A percentile compares a stretch with the other conserved stretches of the same genome.
These are phyloP conservation scores for Ettlia oleoabundans DNA, from an alignment of 139 green algal genomes.

Conservation along the genomic window DNA sequence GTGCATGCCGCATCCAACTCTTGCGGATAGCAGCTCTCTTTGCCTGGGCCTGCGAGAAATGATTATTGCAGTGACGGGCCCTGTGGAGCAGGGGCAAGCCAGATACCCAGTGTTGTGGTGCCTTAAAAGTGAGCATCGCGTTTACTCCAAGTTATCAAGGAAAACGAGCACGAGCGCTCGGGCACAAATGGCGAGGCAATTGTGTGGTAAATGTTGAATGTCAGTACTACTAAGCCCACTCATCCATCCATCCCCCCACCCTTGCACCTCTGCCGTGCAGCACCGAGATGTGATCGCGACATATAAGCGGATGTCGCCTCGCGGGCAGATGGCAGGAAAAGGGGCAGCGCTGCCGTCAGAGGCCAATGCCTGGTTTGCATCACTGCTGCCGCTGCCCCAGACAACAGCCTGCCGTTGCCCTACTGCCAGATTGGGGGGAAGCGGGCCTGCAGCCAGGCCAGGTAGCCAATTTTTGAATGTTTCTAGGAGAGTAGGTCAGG, in stretches of 20 bases:
- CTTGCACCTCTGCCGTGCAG: slow-evolving; percentile 23
- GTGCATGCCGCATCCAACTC: slow-evolving; percentile 32
- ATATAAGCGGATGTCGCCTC: slow-evolving; percentile 34
- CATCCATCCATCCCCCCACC: background rate
- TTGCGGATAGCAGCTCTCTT: slow-evolving; percentile 39
- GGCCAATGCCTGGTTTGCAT: background rate
- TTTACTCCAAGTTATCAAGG: no score
- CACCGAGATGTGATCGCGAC: slow-evolving; percentile 41
- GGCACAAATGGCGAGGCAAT: background rate
- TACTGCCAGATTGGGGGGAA: background rate
- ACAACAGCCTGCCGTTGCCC: background rate
- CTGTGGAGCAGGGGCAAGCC: background rate
- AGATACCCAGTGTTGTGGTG: no score
- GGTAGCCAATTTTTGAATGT: no score
- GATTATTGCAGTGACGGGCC: background rate
- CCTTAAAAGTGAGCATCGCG: no score
- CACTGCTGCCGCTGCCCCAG: background rate
- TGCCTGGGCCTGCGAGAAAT: slow-evolving; percentile 16
- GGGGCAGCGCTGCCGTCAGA: background rate
- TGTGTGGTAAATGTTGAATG: no score
- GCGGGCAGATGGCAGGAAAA: slow-evolving; percentile 22
- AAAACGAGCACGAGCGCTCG: no score
- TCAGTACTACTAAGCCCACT: no score
- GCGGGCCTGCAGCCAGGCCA: background rate
- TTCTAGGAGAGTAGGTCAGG: no score